Base-by-base conservation (phyloP, 2,329 filamentous ascomycete species). In the Ceratocystis variospora region DNA sequence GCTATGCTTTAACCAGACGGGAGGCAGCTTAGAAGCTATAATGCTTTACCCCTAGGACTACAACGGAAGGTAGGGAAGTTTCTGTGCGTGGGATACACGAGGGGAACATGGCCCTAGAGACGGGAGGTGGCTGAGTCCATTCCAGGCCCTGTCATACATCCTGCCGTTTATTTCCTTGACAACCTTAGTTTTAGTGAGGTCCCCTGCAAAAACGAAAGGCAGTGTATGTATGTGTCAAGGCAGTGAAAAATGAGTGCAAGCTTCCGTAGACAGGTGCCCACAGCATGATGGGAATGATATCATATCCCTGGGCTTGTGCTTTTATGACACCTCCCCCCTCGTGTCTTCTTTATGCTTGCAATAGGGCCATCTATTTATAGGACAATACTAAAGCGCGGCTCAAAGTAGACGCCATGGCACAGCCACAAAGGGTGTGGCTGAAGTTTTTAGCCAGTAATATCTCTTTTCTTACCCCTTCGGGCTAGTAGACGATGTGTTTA, bases 331-430 rank as follows among this genome's bases (percentile, higher is more conserved):
- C 37, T 53, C n/a, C 3, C 19, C 22, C 8, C 19, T 25, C 48
- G 48, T 28, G 8, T 53, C 6, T 25, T 10, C n/a, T 53, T 53
- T 25, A 22, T 25, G 5, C 12, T n/a, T 5, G 53, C 28, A 7
- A 59, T 31, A 5, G 46, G 46, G 46, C 46, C 15, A 50, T n/a
- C 53, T 59, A 59, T 59, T 59, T 59, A 59, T 59, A 59, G 53
- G 7, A 37, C 25, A 8, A 3, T 6, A 59, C 12, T 19, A 31
- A 33, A 50, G 22, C 22, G 46, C 10, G 46, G 22, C 46, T 41
- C 37, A 41, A 50, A 50, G 46, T n/a, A 22, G 22, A 17, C 53
- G 53, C 53, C 53, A 59, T 31, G 10, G 28, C 53, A 59, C 53
- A 59, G 53, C 53, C 53, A 59, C 53, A 7, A 31, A 2, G 4